Percentiles rank a stretch among this genome's conserved stretches.
phyloP scores from a whole-genome alignment of 257 asterid species.

The Agastache rugosa region DNA sequence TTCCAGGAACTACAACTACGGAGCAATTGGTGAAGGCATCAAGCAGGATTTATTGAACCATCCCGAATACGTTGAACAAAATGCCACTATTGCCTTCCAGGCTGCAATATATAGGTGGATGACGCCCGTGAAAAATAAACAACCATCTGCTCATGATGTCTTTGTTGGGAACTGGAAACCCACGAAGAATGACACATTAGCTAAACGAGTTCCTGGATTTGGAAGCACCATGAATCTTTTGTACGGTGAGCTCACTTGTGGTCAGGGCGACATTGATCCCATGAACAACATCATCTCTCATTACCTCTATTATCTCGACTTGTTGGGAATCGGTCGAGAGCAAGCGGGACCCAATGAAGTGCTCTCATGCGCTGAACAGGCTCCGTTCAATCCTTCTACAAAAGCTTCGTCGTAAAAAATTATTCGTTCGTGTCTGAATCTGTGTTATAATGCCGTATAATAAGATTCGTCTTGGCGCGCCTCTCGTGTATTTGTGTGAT shows the following conservation, averaged over 20 bases:
- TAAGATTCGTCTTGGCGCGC: conserved; percentile 37
- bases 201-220: conserved; percentile 78
- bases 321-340: conserved; percentile 81
- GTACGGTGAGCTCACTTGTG: conserved; percentile 75
- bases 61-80: conserved; percentile 92
- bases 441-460: conserved; percentile 35
- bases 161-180: conserved; percentile 91
- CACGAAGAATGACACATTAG: conserved; percentile 78
- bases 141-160: conserved; percentile 80
- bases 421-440: not conserved
- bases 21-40: conserved; percentile 62
- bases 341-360: conserved; percentile 71
- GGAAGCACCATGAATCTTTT: conserved; percentile 88
- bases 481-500: conserved; percentile 31
- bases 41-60: conserved; percentile 80
- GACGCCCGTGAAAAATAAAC: conserved; percentile 65
- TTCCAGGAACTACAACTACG: conserved; percentile 83
- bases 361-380: conserved; percentile 79
- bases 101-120: conserved; percentile 90
- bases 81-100: conserved; percentile 91
- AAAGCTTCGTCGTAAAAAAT: conserved; percentile 55
- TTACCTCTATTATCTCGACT: conserved; percentile 74
- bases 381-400: conserved; percentile 63
- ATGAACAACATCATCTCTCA: conserved; percentile 82
- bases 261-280: conserved; percentile 78